Base-by-base conservation (phyloP, 2,329 filamentous ascomycete species). In the Microcyclosporella mali region DNA sequence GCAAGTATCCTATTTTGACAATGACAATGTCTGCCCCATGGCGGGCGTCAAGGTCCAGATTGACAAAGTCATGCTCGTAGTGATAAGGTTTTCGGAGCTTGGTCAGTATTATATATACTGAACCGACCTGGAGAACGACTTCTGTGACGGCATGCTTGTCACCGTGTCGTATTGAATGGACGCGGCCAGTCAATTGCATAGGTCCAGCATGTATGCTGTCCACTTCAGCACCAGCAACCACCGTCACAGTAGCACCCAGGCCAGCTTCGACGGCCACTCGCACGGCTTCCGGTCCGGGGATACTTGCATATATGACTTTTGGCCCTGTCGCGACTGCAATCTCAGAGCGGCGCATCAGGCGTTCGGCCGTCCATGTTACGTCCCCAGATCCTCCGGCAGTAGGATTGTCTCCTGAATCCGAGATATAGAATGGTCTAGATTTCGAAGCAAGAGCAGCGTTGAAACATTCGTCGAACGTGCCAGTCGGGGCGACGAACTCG, bases 401-500 rank as follows among this genome's bases (percentile, higher is more conserved):
- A 1, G 49, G 51, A 41, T 54, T 54, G 29, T 54, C 51, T 16
- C 51, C 51, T n/a, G 49, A 52, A 27, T 54, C 51, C 1, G 51
- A 54, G 25, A 54, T 54, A 37, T 48, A 54, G 37, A 46, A 54
- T 3, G 51, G 51, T 15, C 47, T 29, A 10, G 21, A 16, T 3
- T 36, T 39, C 8, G 40, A 43, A 3, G 32, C 27, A 16, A 48
- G 27, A 15, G 50, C 49, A 10, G 42, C 37, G 17, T 49, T 32
- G 4, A 54, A 16, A 38, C 49, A 52, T 21, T 54, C 49, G 3
- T 41, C 44, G n/a, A 54, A 40, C 7, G 39, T 37, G 2, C 51
- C 51, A 3, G 45, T 49, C 1, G 49, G 49, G 12, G 51, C 51
- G 7, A 49, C 51, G 18, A 54, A 54, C 28, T 47, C 37, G 37